Base-by-base conservation (phyloP, 768 basidiomycete genomes). In the Kwoniella bestiolae region DNA sequence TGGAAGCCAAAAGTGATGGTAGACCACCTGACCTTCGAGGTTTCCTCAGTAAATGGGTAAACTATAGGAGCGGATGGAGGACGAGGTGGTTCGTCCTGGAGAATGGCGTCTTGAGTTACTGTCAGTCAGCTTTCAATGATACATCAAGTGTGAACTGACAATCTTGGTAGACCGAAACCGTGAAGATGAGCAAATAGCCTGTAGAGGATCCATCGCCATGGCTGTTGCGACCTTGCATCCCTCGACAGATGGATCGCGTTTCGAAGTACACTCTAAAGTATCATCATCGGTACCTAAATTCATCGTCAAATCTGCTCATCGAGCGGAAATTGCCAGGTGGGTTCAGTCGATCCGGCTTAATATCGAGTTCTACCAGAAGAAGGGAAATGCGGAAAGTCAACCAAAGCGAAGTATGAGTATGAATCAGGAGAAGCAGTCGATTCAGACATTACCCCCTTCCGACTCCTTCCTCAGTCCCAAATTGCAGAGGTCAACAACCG, bases 41-140 rank as follows among this genome's bases (percentile, higher is more conserved):
- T 8, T 76, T 71, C 65, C 53, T 83, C 21, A 92, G 91, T 80
- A 97, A 97, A 79, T 96, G 94, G 76, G 88, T 90, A 1, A 97
- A 96, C 71, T 91, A 96, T 41, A 91, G 92, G 0, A 89, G 87
- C 71, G 94, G 94, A 0, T 95, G 93, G 77, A 88, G 87, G 65
- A 90, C 90, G 0, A 85, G 94, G 0, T 96, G 93, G 92, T 95
- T 97, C 75, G 91, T 95, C 0, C 85, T 96, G 21, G 89, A 91
- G 73, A 86, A 89, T 59, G 94, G 92, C 0, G 84, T 90, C 26
- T 79, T 94, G n/a, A 91, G 90, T 60, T 74, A 73, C 47, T 76
- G 72, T 73, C 16, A 64, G 71, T 70, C 5, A n/a, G n/a, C n/a
- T n/a, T n/a, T n/a, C n/a, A n/a, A n/a, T n/a, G n/a, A n/a, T n/a